phyloP scores from a whole-genome alignment of 2,329 filamentous ascomycete genomes.

The Fusarium xylarioides region DNA sequence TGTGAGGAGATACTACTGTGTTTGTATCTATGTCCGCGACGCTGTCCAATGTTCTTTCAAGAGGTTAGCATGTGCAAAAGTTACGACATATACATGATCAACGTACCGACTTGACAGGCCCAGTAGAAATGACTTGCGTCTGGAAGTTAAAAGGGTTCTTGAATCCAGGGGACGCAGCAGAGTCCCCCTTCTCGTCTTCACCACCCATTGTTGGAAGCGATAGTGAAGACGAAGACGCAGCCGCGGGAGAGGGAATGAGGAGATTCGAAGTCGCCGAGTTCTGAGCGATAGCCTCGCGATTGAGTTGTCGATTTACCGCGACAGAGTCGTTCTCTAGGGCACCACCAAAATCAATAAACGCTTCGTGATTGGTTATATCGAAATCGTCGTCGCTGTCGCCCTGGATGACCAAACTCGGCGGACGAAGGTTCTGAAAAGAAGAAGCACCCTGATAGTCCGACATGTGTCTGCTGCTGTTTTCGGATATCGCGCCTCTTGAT shows the following conservation, averaged over 20 bases:
- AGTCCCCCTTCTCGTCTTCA: constrained; percentile 24
- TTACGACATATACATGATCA: neutral
- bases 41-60: constrained; percentile 82
- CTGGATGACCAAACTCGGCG: constrained; percentile 41
- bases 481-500: constrained; percentile 27
- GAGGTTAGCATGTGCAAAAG: constrained; percentile 4
- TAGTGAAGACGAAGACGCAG: constrained; percentile 25
- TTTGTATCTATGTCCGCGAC: constrained; percentile 96
- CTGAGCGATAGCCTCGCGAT: constrained; percentile 25
- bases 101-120: constrained; percentile 79
- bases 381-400: constrained; percentile 33
- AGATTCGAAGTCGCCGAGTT: constrained; percentile 31
- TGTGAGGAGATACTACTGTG: constrained; percentile 89
- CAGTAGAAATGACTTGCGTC: constrained; percentile 78
- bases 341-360: constrained; percentile 13
- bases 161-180: constrained; percentile 40
- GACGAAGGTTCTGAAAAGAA: constrained; percentile 34
- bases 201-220: constrained; percentile 29
- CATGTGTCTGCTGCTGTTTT: constrained; percentile 34
- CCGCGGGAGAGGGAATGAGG: constrained; percentile 24
- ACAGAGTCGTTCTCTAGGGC: constrained; percentile 13
- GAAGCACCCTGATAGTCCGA: constrained; percentile 35
- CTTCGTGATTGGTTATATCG: neutral
- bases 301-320: constrained; percentile 18
- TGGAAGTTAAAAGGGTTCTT: constrained; percentile 93